Percentiles rank a stretch among this genome's conserved stretches.
Evolutionary conservation across 164 flowering plant genomes (phyloP).

Genomic region (Stephania japonica): DNA sequence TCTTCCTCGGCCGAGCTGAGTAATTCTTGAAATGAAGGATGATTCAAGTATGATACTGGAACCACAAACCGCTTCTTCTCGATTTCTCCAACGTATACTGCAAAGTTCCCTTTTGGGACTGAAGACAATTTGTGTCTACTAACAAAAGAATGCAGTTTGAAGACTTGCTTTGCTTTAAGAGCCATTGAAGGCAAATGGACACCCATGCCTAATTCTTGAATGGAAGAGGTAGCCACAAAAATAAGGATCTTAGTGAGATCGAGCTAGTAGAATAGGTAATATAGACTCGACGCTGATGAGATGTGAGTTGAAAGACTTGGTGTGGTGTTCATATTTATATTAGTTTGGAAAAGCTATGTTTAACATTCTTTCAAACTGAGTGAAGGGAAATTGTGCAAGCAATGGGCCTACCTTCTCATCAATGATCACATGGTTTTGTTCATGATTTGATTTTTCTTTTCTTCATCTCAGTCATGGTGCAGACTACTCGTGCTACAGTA

Average conservation of each 20-base stretch:
- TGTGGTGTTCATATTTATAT: background rate
- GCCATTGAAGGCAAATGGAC: constrained; percentile 2
- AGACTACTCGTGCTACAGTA: background rate
- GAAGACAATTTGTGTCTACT: constrained; percentile 6
- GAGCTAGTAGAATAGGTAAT: background rate
- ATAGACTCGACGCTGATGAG: background rate
- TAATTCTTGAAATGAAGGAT: constrained; percentile 18
- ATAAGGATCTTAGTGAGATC: background rate
- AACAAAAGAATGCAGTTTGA: background rate
- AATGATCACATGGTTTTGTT: background rate
- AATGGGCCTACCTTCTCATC: background rate
- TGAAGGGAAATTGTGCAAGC: background rate
- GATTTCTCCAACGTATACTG: constrained; percentile 30
- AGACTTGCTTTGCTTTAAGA: constrained; percentile 3
- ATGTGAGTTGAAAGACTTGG: background rate
- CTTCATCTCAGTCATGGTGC: background rate
- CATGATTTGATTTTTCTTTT: background rate
- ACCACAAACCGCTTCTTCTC: constrained; percentile 23
- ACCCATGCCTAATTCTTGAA: constrained; percentile 9
- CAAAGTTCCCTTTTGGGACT: constrained; percentile 34
- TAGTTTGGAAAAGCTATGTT: background rate
- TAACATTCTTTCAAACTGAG: background rate
- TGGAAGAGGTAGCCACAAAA: background rate
- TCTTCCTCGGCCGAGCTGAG: constrained; percentile 24
- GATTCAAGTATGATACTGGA: background rate